A percentile compares a stretch with the other conserved stretches of the same genome.
Evolutionary conservation across 331 rosid genomes (phyloP).

Genomic region (Malus hybrid): DNA sequence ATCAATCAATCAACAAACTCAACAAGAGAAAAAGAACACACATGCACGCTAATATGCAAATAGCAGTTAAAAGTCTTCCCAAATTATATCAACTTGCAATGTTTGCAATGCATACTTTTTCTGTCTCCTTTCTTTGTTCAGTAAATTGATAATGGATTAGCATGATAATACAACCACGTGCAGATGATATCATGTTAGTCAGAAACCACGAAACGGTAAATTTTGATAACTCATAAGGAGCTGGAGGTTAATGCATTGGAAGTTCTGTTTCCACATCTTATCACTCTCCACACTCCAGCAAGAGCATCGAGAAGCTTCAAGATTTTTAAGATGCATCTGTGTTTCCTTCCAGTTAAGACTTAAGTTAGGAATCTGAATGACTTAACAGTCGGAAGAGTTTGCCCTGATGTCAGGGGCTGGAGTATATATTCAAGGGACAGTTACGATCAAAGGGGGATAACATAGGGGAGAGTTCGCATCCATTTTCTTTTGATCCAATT

Average conservation of each 20-base stretch:
- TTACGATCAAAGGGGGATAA: neutral
- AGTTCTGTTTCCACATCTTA: neutral
- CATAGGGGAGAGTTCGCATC: neutral
- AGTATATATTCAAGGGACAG: neutral
- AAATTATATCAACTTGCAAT: neutral
- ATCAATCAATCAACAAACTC: neutral
- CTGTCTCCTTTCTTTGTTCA: neutral
- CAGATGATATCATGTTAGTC: neutral
- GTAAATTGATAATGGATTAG: neutral
- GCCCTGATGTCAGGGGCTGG: neutral
- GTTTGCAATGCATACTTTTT: neutral
- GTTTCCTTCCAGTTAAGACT: neutral
- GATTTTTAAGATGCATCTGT: neutral
- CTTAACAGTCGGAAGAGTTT: neutral
- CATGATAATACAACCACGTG: neutral
- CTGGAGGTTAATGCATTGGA: neutral
- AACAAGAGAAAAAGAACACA: conserved; percentile 1
- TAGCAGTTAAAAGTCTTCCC: neutral
- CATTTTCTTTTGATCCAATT: neutral
- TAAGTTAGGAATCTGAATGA: neutral
- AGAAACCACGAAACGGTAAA: neutral
- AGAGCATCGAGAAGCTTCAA: neutral
- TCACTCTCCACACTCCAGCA: neutral
- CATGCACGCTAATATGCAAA: neutral
- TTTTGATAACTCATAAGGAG: neutral